These are phyloP conservation scores for Tolypocladium sp. DNA, from an alignment of 2,329 filamentous ascomycete species.

Conservation along the genomic window DNA sequence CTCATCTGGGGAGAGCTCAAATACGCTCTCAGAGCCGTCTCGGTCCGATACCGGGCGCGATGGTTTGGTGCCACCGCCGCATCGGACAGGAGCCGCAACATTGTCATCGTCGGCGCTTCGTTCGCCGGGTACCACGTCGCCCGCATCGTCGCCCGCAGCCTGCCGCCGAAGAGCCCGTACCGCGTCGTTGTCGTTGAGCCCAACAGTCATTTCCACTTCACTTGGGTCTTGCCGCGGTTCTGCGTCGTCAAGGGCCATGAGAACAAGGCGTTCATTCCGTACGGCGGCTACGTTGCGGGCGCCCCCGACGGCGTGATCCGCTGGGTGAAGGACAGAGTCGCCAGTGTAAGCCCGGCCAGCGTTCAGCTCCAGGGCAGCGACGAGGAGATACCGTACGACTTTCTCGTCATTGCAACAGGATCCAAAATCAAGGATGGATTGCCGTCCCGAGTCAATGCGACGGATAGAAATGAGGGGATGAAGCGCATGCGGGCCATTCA, in stretches of 20 bases:
- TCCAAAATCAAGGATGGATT: constrained; percentile 31
- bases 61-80: constrained; percentile 7
- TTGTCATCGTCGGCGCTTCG: constrained; percentile 48
- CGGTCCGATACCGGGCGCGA: constrained; percentile 4
- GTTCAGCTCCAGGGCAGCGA: constrained; percentile 30
- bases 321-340: constrained; percentile 35
- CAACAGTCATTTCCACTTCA: constrained; percentile 52
- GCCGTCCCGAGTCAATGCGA: constrained; percentile 37
- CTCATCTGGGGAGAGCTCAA: constrained; percentile 11
- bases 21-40: constrained; percentile 8
- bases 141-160: constrained; percentile 33
- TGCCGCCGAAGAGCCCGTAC: constrained; percentile 37
- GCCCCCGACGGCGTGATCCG: constrained; percentile 22
- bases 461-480: constrained; percentile 32
- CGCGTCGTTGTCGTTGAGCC: constrained; percentile 48
- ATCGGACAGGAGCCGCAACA: constrained; percentile 25
- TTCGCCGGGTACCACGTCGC: constrained; percentile 45
- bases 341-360: constrained; percentile 21
- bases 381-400: constrained; percentile 40
- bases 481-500: constrained; percentile 36
- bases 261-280: constrained; percentile 52
- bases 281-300: constrained; percentile 29
- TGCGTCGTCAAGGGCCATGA: constrained; percentile 45
- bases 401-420: constrained; percentile 49
- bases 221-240: constrained; percentile 51